Evolutionary conservation across 1,284 basidiomycete species (phyloP).

Genomic region (Puccinia coronata): DNA sequence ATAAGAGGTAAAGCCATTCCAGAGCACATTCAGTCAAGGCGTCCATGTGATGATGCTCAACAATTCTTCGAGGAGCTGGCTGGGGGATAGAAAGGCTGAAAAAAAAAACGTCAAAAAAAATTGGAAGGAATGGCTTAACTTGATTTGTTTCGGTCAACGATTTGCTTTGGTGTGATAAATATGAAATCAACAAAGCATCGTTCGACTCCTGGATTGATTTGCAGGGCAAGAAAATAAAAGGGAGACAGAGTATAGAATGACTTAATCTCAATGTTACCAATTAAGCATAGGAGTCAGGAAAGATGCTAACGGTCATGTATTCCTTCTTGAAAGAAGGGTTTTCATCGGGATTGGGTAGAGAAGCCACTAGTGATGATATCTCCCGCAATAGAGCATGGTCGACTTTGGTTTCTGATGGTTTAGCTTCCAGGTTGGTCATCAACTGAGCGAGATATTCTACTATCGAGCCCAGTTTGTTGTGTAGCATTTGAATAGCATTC

Average conservation of each 20-base stretch:
- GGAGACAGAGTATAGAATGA: background rate
- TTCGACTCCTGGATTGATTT: conserved; percentile 74
- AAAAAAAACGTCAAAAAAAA: too few species aligned
- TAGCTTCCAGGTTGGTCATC: conserved; percentile 62
- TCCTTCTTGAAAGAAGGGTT: conserved; percentile 76
- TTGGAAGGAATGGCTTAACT: conserved; percentile 61
- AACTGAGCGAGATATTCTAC: conserved; percentile 73
- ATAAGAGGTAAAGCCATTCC: too few species aligned
- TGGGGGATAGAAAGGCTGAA: too few species aligned
- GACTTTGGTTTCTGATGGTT: conserved; percentile 57
- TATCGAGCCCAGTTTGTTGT: conserved; percentile 80
- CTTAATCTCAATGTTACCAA: background rate
- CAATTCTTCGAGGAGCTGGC: too few species aligned
- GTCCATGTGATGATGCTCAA: too few species aligned
- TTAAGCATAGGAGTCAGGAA: conserved; percentile 25
- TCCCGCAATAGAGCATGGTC: conserved; percentile 82
- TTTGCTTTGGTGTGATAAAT: conserved; percentile 83
- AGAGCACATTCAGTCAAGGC: too few species aligned
- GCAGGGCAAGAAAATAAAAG: background rate
- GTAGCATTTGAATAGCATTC: conserved; percentile 92
- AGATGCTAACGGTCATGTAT: conserved; percentile 71
- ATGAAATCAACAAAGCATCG: conserved; percentile 87
- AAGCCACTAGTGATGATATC: conserved; percentile 78
- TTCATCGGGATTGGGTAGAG: conserved; percentile 75
- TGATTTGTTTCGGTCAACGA: conserved; percentile 83